A percentile compares a stretch with the other conserved stretches of the same genome.
These are phyloP conservation scores for Penicillium sp. DNA, from an alignment of 2,329 filamentous ascomycete species.

Conservation along the genomic window DNA sequence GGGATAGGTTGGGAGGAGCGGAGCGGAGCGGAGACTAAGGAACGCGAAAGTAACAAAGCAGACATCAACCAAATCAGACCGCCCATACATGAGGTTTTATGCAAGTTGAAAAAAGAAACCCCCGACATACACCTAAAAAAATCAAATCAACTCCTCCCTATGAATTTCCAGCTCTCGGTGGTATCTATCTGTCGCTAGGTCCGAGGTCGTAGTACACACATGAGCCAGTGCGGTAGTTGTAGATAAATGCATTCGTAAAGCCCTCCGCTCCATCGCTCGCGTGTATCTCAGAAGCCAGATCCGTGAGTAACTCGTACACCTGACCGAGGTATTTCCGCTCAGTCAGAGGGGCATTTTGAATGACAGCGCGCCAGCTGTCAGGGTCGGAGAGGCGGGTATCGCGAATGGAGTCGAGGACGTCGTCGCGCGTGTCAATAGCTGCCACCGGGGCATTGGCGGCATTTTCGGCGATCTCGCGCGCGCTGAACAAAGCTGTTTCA, in stretches of 20 bases:
- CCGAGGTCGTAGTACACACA: slow-evolving; percentile 85
- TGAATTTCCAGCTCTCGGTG: neutral
- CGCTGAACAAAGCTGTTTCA: slow-evolving; percentile 53
- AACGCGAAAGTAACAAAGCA: slow-evolving; percentile 8
- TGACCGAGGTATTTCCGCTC: slow-evolving; percentile 84
- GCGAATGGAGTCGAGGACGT: slow-evolving; percentile 75
- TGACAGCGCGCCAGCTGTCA: slow-evolving; percentile 81
- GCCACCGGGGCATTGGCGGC: slow-evolving; percentile 80
- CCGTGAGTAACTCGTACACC: slow-evolving; percentile 73
- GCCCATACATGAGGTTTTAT: slow-evolving; percentile 8
- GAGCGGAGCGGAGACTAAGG: neutral
- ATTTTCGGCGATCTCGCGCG: slow-evolving; percentile 67
- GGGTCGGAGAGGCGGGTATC: slow-evolving; percentile 76
- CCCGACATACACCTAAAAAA: neutral
- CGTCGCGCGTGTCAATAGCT: slow-evolving; percentile 86
- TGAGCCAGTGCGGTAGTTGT: slow-evolving; percentile 84
- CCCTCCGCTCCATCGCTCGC: slow-evolving; percentile 53
- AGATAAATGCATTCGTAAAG: slow-evolving; percentile 78
- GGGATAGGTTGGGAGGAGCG: slow-evolving; percentile 14
- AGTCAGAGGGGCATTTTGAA: slow-evolving; percentile 74
- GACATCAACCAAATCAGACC: no score
- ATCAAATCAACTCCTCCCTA: neutral
- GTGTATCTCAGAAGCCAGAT: slow-evolving; percentile 59
- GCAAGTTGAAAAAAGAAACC: slow-evolving; percentile 5
- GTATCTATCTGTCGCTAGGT: slow-evolving; percentile 26